phyloP scores from a whole-genome alignment of 2,329 filamentous ascomycete genomes.

The Alternaria novae-zelandiae region DNA sequence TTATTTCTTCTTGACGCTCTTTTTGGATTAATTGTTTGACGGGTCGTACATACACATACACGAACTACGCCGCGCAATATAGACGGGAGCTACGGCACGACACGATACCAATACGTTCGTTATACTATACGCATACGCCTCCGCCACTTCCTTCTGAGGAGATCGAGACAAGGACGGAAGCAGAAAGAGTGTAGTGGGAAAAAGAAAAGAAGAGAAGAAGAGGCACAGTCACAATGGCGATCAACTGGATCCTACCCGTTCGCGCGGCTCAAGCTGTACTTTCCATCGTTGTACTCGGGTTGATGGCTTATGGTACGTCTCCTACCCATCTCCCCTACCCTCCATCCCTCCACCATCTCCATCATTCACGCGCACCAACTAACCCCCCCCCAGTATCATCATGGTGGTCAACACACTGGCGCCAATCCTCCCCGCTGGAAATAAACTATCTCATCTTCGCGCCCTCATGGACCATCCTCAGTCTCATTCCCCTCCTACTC shows the following conservation, averaged over 20 bases:
- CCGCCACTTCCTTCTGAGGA: background rate
- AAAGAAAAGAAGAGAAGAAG: background rate
- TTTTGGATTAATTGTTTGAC: too few species aligned
- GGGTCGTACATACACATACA: too few species aligned
- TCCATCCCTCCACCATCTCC: background rate
- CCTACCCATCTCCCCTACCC: too few species aligned
- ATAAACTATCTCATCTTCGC: constrained; percentile 83
- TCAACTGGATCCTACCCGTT: constrained; percentile 65
- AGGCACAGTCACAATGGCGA: constrained; percentile 52
- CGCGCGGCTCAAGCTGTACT: constrained; percentile 72
- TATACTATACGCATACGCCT: background rate
- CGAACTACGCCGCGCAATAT: background rate
- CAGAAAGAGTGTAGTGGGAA: background rate
- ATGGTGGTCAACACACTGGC: constrained; percentile 60
- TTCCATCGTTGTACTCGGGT: constrained; percentile 74
- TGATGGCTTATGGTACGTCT: constrained; percentile 71
- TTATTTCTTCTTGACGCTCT: background rate
- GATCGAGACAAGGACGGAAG: background rate
- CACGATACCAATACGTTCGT: background rate
- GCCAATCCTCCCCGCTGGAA: constrained; percentile 59
- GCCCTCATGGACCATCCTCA: constrained; percentile 73
- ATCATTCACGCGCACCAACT: background rate
- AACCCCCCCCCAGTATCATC: constrained; percentile 58
- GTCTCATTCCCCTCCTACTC: constrained; percentile 72
- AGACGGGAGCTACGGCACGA: background rate